A percentile compares a stretch with the other conserved stretches of the same genome.
Conservation (phyloP, 495 filamentous ascomycete species). For the Daldinia vernicosa region DNA sequence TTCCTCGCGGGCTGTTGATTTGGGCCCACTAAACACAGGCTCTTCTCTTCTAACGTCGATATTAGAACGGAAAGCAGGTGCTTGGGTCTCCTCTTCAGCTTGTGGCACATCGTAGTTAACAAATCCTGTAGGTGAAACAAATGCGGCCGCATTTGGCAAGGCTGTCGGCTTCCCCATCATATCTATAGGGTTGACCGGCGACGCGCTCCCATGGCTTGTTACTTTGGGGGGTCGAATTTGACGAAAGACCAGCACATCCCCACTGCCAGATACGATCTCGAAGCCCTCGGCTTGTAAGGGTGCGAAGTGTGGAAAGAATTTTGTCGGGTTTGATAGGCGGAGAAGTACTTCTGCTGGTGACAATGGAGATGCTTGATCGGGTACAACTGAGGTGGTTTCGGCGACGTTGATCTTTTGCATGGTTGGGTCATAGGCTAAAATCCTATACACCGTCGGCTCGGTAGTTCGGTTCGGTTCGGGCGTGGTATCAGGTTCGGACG, state of each 20-base stretch:
- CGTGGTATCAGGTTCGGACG: conserved; percentile 8
- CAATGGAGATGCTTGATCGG: conserved; percentile 53
- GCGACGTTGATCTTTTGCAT: conserved; percentile 67
- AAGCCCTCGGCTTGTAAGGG: conserved; percentile 73
- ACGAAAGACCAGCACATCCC: conserved; percentile 77
- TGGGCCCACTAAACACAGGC: conserved; percentile 62
- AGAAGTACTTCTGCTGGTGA: conserved; percentile 70
- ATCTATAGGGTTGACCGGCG: conserved; percentile 63
- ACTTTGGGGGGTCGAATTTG: conserved; percentile 56
- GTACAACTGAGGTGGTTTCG: conserved; percentile 68
- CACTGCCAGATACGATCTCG: conserved; percentile 74
- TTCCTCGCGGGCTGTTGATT: conserved; percentile 36
- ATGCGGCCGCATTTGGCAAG: conserved; percentile 56
- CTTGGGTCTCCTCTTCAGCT: conserved; percentile 40
- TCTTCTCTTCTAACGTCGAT: conserved; percentile 66
- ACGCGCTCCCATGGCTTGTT: conserved; percentile 19
- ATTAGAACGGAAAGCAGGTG: conserved; percentile 50
- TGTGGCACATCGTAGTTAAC: conserved; percentile 62
- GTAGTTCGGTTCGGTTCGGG: conserved; percentile 17
- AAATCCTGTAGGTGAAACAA: conserved; percentile 66
- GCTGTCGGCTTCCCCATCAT: conserved; percentile 55
- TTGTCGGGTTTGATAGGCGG: conserved; percentile 72
- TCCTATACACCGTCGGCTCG: conserved; percentile 67
- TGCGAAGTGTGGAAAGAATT: conserved; percentile 75
- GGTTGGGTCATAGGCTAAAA: conserved; percentile 77